A percentile compares a stretch with the other conserved stretches of the same genome.
Conservation (phyloP, 2,329 filamentous ascomycete species). For the Cercospora sp. region DNA sequence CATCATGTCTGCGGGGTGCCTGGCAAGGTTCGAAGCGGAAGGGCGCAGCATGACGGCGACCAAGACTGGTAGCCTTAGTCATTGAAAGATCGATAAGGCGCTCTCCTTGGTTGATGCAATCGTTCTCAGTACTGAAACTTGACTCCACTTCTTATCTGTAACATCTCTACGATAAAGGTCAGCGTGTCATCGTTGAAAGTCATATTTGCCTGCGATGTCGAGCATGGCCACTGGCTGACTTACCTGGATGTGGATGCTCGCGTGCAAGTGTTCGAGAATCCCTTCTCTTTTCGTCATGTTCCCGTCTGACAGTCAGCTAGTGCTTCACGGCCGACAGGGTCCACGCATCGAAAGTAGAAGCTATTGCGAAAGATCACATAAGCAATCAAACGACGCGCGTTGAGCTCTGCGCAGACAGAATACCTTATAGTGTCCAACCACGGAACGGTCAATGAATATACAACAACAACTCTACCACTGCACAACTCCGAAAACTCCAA, state of each 20-base stretch:
- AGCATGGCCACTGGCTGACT: background rate
- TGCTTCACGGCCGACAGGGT: background rate
- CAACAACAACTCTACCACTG: background rate
- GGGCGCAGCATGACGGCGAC: background rate
- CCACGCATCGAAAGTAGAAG: background rate
- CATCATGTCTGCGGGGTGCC: background rate
- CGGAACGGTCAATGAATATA: background rate
- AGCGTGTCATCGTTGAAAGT: background rate
- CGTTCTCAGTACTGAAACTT: background rate
- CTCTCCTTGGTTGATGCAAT: background rate
- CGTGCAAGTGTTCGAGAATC: background rate
- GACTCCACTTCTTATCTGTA: background rate
- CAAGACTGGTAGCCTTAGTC: background rate
- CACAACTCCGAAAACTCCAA: slow-evolving; percentile 1
- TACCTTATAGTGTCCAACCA: background rate
- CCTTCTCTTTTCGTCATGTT: background rate
- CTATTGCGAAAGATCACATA: background rate
- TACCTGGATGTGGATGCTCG: background rate
- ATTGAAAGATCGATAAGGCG: background rate
- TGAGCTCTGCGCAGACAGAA: background rate
- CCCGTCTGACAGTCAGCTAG: background rate
- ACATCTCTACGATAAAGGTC: background rate
- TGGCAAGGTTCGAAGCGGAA: background rate
- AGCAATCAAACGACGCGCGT: background rate
- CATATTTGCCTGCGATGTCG: background rate